phyloP scores from a whole-genome alignment of 192 early-diverging fungal species.

The Umbelopsis sp. region DNA sequence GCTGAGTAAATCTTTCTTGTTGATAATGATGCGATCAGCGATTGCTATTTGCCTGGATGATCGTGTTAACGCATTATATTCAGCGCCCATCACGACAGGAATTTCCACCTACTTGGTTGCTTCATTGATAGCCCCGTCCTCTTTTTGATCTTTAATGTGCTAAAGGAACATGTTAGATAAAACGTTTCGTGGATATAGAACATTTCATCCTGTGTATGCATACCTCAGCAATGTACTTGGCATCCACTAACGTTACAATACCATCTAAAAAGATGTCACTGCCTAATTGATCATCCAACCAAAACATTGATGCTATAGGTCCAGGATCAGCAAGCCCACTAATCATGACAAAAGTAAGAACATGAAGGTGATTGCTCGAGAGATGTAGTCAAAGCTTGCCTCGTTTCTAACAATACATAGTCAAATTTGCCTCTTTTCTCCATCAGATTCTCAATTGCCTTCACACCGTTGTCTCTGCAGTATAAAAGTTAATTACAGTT shows the following conservation, averaged over 20 bases:
- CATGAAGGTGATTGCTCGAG: background rate
- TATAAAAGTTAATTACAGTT: background rate
- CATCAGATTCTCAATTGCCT: constrained; percentile 94
- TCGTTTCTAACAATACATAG: constrained; percentile 96
- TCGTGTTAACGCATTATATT: background rate
- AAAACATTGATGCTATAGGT: constrained; percentile 94
- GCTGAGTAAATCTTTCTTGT: constrained; percentile 67
- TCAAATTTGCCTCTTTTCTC: constrained; percentile 91
- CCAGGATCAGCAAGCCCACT: constrained; percentile 65
- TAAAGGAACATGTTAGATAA: constrained; percentile 17
- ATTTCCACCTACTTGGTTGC: constrained; percentile 53
- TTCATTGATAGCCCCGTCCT: constrained; percentile 61
- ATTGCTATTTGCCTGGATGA: constrained; percentile 64
- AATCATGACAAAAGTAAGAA: background rate
- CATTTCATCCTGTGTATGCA: background rate
- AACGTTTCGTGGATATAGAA: background rate
- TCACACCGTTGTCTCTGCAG: constrained; percentile 85
- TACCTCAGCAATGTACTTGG: constrained; percentile 40
- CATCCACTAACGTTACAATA: constrained; percentile 53
- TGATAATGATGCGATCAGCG: constrained; percentile 71
- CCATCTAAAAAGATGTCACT: constrained; percentile 91
- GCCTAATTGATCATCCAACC: constrained; percentile 94
- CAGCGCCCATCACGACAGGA: background rate
- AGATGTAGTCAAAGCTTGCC: constrained; percentile 49
- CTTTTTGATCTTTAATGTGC: constrained; percentile 53